Percentiles rank a stretch among this genome's conserved stretches.
phyloP scores from a whole-genome alignment of 2,329 filamentous ascomycete genomes.

The Aureobasidium sp. region DNA sequence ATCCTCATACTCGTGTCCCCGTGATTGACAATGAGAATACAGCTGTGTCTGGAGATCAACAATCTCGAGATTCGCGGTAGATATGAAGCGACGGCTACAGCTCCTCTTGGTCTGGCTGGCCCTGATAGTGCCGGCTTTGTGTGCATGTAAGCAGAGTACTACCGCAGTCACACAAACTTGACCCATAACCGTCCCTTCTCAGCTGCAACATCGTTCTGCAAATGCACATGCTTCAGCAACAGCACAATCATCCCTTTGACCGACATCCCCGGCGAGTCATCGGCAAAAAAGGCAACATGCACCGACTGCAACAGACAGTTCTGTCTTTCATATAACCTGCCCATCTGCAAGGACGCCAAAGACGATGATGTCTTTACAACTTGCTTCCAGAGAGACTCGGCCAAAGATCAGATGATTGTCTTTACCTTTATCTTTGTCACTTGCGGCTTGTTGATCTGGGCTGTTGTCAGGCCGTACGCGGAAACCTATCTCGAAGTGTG shows the following conservation, averaged over 20 bases:
- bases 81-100: constrained; percentile 11
- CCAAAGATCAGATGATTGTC: constrained; percentile 60
- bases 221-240: constrained; percentile 63
- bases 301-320: constrained; percentile 63
- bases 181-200: constrained; percentile 19
- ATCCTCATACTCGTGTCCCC: background rate
- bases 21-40: background rate
- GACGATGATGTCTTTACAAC: constrained; percentile 60
- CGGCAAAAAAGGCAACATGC: constrained; percentile 44
- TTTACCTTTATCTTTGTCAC: constrained; percentile 61
- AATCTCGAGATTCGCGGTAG: background rate
- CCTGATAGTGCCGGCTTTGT: constrained; percentile 3
- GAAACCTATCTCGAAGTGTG: constrained; percentile 49
- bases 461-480: constrained; percentile 53
- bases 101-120: constrained; percentile 15
- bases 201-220: constrained; percentile 60
- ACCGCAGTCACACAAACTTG: background rate
- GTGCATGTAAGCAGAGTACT: constrained; percentile 30
- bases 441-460: constrained; percentile 53
- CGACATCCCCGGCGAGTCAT: constrained; percentile 25
- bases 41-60: background rate
- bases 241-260: constrained; percentile 61
- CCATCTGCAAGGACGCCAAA: constrained; percentile 55
- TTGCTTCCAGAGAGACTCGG: constrained; percentile 63
- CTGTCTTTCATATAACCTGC: constrained; percentile 56